Conservation (phyloP, 2,329 filamentous ascomycete genomes). For the Dendrostoma leiphaemia region DNA sequence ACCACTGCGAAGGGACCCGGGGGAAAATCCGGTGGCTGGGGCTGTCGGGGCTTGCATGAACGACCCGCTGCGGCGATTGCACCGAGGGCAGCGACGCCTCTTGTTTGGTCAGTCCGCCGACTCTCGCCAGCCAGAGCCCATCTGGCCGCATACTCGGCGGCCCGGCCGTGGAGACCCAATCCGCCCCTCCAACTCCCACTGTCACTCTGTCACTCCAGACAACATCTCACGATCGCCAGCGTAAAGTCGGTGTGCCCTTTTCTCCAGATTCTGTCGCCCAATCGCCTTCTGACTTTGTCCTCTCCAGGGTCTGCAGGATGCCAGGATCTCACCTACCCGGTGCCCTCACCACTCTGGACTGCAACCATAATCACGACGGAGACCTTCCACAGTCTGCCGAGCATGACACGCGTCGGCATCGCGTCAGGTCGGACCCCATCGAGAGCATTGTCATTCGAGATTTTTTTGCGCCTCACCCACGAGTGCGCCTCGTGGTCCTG, state of each 20-base stretch:
- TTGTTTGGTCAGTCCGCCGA: slow-evolving; percentile 15
- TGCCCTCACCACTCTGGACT: slow-evolving; percentile 7
- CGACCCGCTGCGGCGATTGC: slow-evolving; percentile 15
- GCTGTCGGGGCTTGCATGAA: slow-evolving; percentile 16
- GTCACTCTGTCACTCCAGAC: slow-evolving; percentile 3
- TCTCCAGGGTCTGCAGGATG: slow-evolving; percentile 5
- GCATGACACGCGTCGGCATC: slow-evolving; percentile 15
- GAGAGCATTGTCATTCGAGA: neutral
- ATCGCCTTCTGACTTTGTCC: slow-evolving; percentile 10
- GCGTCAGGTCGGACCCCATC: slow-evolving; percentile 13
- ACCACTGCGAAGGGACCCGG: slow-evolving; percentile 3
- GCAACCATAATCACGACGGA: neutral
- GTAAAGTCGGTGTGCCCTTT: slow-evolving; percentile 21
- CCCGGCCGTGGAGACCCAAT: slow-evolving; percentile 20
- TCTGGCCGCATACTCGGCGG: slow-evolving; percentile 19
- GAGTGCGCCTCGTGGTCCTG: neutral
- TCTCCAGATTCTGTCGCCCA: slow-evolving; percentile 8
- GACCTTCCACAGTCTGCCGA: neutral
- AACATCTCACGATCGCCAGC: slow-evolving; percentile 13
- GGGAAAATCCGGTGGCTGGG: slow-evolving; percentile 19
- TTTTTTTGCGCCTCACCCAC: neutral
- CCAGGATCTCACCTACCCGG: slow-evolving; percentile 10
- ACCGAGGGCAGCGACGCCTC: slow-evolving; percentile 6
- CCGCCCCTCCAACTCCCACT: slow-evolving; percentile 6
- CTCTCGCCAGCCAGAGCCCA: slow-evolving; percentile 13